A percentile compares a stretch with the other conserved stretches of the same genome.
Evolutionary conservation across 1,284 basidiomycete species (phyloP).

Genomic region (Violaceomyces palustris): DNA sequence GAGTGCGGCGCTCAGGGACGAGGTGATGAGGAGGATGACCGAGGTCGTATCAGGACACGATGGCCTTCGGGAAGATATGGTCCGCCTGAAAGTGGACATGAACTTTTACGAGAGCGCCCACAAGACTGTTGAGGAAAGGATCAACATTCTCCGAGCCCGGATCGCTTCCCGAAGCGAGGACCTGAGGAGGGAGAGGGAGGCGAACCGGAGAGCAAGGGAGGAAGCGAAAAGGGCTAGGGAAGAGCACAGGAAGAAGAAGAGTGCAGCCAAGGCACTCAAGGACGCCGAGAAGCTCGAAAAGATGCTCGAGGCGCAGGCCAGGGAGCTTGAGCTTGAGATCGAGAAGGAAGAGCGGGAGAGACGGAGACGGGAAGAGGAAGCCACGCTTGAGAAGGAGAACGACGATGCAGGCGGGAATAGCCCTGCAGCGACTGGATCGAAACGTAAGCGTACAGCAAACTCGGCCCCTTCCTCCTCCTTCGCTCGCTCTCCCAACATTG

Average conservation of each 20-base stretch:
- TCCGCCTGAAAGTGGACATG: constrained; percentile 26
- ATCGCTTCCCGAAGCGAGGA: constrained; percentile 13
- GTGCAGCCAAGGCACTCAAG: constrained; percentile 11
- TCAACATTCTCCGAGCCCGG: constrained; percentile 17
- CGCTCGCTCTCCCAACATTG: not conserved
- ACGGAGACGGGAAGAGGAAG: constrained; percentile 9
- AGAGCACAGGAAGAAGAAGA: constrained; percentile 19
- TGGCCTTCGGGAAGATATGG: constrained; percentile 24
- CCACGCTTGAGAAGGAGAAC: constrained; percentile 8
- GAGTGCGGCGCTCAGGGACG: constrained; percentile 15
- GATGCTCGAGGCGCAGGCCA: constrained; percentile 8
- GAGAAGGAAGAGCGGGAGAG: constrained; percentile 19
- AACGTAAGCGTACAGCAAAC: not conserved
- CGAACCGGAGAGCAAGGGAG: constrained; percentile 16
- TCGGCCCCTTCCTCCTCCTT: not conserved
- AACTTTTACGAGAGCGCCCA: constrained; percentile 28
- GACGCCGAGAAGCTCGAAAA: constrained; percentile 19
- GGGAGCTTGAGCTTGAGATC: constrained; percentile 19
- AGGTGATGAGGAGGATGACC: constrained; percentile 21
- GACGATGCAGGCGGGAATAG: not conserved
- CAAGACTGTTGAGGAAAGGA: constrained; percentile 28
- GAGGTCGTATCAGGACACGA: constrained; percentile 18
- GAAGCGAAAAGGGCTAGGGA: constrained; percentile 17
- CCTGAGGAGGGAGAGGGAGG: constrained; percentile 20
- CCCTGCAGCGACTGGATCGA: not conserved